Evolutionary conservation across 805 yeast species (phyloP).

Genomic region (Diddensiella caesifluorescens): DNA sequence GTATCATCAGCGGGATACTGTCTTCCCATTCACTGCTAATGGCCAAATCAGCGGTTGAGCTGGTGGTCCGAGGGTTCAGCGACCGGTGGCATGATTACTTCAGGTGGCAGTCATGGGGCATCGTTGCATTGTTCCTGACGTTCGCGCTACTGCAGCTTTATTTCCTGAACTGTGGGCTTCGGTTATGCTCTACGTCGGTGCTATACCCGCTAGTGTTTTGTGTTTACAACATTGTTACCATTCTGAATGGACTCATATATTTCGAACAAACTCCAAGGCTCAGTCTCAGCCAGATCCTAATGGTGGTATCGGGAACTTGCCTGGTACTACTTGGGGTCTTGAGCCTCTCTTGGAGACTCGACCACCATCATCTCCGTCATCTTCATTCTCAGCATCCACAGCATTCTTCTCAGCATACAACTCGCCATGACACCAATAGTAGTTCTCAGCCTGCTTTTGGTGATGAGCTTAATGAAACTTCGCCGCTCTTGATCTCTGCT

Average conservation of each 20-base stretch:
- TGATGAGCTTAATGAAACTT: constrained; percentile 5
- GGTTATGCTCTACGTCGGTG: constrained; percentile 65
- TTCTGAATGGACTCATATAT: constrained; percentile 59
- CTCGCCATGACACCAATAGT: neutral
- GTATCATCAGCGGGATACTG: constrained; percentile 65
- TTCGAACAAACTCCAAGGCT: constrained; percentile 46
- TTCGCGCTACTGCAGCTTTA: constrained; percentile 68
- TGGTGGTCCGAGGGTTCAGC: constrained; percentile 44
- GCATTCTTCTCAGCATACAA: neutral
- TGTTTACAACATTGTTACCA: constrained; percentile 66
- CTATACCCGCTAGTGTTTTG: constrained; percentile 83
- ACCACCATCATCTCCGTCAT: constrained; percentile 6
- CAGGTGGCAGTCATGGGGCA: constrained; percentile 42
- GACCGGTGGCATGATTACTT: constrained; percentile 37
- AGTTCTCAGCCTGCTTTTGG: neutral
- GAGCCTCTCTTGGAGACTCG: constrained; percentile 50
- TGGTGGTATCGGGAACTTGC: constrained; percentile 46
- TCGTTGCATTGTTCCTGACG: constrained; percentile 49
- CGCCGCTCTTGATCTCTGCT: constrained; percentile 12
- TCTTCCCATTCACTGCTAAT: constrained; percentile 81
- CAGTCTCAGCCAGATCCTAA: constrained; percentile 32
- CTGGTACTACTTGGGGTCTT: constrained; percentile 55
- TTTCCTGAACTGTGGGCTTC: constrained; percentile 68
- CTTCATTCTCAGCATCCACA: constrained; percentile 1
- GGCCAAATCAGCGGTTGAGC: constrained; percentile 80